Evolutionary conservation across 129 eudicot species (phyloP).

Genomic region (Ambrosia artemisiifolia): DNA sequence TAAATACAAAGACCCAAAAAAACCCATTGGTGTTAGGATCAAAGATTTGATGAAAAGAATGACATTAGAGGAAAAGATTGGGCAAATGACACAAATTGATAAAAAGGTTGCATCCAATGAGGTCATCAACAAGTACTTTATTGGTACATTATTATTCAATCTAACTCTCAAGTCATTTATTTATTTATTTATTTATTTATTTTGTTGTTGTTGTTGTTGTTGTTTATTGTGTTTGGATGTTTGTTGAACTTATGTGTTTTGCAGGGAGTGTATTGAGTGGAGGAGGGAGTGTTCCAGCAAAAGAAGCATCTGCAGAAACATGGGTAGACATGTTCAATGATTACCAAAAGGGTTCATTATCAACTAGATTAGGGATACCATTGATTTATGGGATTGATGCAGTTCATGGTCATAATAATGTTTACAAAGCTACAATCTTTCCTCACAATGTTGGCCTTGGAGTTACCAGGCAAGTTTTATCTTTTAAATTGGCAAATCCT

Average conservation of each 20-base stretch:
- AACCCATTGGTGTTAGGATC: constrained; percentile 47
- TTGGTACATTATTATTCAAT: constrained; percentile 43
- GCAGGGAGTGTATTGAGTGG: constrained; percentile 85
- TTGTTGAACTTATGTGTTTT: constrained; percentile 14
- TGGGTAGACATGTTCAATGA: constrained; percentile 34
- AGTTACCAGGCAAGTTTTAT: constrained; percentile 58
- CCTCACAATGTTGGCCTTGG: constrained; percentile 52
- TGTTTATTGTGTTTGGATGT: neutral
- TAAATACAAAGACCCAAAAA: constrained; percentile 68
- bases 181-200: neutral
- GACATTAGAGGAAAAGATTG: constrained; percentile 71
- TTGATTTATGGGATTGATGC: constrained; percentile 47
- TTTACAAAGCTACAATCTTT: constrained; percentile 41
- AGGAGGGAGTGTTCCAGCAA: constrained; percentile 72
- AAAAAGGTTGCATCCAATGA: constrained; percentile 42
- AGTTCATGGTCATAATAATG: constrained; percentile 48
- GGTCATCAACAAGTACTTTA: constrained; percentile 57
- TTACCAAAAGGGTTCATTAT: constrained; percentile 34
- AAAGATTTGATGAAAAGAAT: constrained; percentile 59
- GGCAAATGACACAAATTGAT: constrained; percentile 88
- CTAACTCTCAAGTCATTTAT: neutral
- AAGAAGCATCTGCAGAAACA: constrained; percentile 51
- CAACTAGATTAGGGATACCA: constrained; percentile 45
- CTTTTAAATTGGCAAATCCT: neutral
- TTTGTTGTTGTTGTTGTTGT: no score